Base-by-base conservation (phyloP, 148 eudicot species). In the Fagopyrum esculentum region DNA sequence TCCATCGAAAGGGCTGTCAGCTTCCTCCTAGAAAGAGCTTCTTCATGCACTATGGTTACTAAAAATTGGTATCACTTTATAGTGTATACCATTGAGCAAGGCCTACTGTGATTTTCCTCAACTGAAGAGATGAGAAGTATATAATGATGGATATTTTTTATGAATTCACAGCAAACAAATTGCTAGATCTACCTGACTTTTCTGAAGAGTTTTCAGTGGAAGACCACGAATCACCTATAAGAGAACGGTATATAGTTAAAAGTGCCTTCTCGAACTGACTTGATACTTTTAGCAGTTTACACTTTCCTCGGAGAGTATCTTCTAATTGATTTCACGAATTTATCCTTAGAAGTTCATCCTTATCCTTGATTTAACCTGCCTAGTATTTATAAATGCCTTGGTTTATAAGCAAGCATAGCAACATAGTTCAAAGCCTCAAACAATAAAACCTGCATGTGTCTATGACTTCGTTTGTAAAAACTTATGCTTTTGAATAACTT, bases 381-480 rank as follows among this genome's bases (percentile, higher is more conserved):
- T 35, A 35, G 40, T 35, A 35, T 35, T 35, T 35, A 0, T 35
- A 35, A 35, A 35, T 35, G 40, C 3, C 70, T 35, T 12, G 1
- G 13, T 12, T 64, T 35, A 4, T 9, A 13, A 64, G 15, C 63
- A 64, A 4, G 40, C 26, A 22, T 22, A 22, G 26, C 45, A 12
- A 13, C 70, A 30, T 35, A 40, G 45, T 45, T 35, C 70, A 64
- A 35, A 64, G 70, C 17, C 70, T 64, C 46, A 64, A 64, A 64
- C n/a, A 64, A 3, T 64, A 10, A 12, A 30, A 40, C 46, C 17
- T 64, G 2, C 40, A 8, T 60, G 66, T 19, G 6, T 60, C 8
- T 26, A 22, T 26, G 11, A 60, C 66, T 60, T 9, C 19, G 22
- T 19, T 1, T 6, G 40, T 60, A 19, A 22, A 60, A 30, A 60